Evolutionary conservation across 768 basidiomycete species (phyloP).

Genomic region (Cantharellus cinnabarinus): DNA sequence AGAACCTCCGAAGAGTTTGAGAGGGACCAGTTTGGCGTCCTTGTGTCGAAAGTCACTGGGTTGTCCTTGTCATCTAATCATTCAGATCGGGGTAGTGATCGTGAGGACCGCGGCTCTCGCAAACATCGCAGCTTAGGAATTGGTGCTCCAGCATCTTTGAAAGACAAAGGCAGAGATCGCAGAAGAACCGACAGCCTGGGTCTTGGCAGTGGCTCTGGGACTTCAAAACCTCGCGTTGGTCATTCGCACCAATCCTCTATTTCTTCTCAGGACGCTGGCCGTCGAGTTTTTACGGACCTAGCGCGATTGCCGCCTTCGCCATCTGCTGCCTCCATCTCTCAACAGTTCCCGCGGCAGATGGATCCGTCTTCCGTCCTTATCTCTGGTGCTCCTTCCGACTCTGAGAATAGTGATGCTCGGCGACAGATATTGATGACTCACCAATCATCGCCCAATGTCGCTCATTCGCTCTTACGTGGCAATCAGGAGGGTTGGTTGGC

Average conservation of each 20-base stretch:
- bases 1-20: conserved; percentile 71
- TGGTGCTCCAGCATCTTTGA: conserved; percentile 13
- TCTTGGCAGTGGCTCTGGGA: neutral
- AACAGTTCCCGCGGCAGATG: conserved; percentile 23
- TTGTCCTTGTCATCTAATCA: neutral
- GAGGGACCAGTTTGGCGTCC: conserved; percentile 42
- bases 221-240: neutral
- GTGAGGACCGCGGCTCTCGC: conserved; percentile 8
- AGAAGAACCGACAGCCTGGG: neutral
- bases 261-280: conserved; percentile 30
- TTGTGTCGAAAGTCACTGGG: conserved; percentile 29
- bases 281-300: conserved; percentile 40
- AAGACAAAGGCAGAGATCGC: neutral
- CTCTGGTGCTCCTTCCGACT: neutral
- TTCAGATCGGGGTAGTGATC: conserved; percentile 1
- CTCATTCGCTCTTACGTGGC: conserved; percentile 66
- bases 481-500: conserved; percentile 82
- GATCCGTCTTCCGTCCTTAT: no score
- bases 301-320: conserved; percentile 83
- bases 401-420: neutral
- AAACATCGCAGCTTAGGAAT: conserved; percentile 57
- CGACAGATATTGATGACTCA: conserved; percentile 21
- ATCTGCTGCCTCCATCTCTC: conserved; percentile 80
- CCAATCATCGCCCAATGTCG: conserved; percentile 25
- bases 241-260: conserved; percentile 51